A percentile compares a stretch with the other conserved stretches of the same genome.
These are phyloP conservation scores for Myriosclerotinia duriaeana DNA, from an alignment of 2,329 filamentous ascomycete genomes.

Conservation along the genomic window DNA sequence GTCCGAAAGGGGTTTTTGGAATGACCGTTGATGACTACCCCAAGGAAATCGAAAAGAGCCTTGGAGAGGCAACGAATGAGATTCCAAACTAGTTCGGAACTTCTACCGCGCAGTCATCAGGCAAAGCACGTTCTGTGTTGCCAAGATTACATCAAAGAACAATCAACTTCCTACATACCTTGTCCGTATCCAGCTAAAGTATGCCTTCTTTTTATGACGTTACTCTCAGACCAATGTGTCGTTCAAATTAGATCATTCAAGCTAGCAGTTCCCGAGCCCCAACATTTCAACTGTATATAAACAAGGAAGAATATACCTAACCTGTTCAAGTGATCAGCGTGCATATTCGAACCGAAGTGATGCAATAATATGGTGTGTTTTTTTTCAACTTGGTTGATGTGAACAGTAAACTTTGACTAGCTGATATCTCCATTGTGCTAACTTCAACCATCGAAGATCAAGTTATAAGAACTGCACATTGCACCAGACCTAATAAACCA, in stretches of 20 bases:
- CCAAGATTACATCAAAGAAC: neutral
- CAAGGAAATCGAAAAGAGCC: slow-evolving; percentile 6
- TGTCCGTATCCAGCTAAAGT: neutral
- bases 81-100: slow-evolving; percentile 22
- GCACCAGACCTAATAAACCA: neutral
- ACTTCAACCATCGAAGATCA: neutral
- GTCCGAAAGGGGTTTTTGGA: slow-evolving; percentile 31
- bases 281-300: neutral
- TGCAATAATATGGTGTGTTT: neutral
- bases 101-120: neutral
- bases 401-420: neutral
- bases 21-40: slow-evolving; percentile 20
- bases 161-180: neutral
- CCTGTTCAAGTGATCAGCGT: neutral
- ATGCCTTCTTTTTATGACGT: neutral
- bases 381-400: neutral
- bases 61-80: slow-evolving; percentile 29
- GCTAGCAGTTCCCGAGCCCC: neutral
- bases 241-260: neutral
- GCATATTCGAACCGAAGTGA: neutral
- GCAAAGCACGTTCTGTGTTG: neutral
- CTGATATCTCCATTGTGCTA: neutral
- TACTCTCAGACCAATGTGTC: neutral
- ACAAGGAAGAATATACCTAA: neutral
- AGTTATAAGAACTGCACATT: neutral